These are phyloP conservation scores for Vaccinium darrowii DNA, from an alignment of 148 eudicot genomes.

Conservation along the genomic window DNA sequence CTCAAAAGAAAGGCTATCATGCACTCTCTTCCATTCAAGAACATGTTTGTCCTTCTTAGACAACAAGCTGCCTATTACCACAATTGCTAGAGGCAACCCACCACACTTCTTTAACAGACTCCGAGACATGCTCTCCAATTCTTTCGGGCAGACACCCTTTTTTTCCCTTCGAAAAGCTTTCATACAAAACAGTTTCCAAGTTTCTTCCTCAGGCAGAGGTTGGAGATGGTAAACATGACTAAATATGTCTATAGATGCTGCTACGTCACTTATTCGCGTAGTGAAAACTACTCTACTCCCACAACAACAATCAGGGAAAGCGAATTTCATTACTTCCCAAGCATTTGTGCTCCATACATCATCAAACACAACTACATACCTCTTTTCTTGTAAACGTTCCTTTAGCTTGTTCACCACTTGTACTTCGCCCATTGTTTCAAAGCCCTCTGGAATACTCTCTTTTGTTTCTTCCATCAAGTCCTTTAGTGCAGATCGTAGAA, in stretches of 20 bases:
- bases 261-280: background rate
- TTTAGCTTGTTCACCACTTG: conserved; percentile 5
- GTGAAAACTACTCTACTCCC: conserved; percentile 1
- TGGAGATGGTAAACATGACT: background rate
- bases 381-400: background rate
- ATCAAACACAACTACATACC: conserved; percentile 13
- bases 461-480: background rate
- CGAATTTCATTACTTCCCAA: conserved; percentile 5
- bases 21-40: no score
- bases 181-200: no score
- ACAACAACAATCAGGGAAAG: background rate
- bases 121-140: no score
- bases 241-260: background rate
- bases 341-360: conserved; percentile 1
- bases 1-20: no score
- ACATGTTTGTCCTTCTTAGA: no score
- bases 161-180: no score
- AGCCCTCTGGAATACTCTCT: background rate
- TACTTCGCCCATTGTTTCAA: background rate
- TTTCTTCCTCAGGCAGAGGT: background rate
- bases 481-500: background rate
- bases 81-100: no score
- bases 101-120: no score
- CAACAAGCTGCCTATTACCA: no score
- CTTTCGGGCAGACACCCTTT: no score